phyloP scores from a whole-genome alignment of 2,329 filamentous ascomycete genomes.

The Hypoxylon sp. region DNA sequence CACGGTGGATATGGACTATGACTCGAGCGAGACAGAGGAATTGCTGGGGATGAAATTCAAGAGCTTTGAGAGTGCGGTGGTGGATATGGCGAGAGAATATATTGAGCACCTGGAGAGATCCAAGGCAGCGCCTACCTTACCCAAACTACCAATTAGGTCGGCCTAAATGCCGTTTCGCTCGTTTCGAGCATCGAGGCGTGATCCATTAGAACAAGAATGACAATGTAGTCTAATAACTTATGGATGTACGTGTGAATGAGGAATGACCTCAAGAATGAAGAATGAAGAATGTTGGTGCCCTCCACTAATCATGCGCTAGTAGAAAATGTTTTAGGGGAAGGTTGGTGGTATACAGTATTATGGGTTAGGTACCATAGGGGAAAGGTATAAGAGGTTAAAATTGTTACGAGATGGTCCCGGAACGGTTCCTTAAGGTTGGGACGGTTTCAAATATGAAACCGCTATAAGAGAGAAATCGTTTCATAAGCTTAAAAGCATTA shows the following conservation, averaged over 20 bases:
- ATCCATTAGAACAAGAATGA: not conserved
- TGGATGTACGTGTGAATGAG: too few relatives aligned
- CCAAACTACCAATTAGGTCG: too few relatives aligned
- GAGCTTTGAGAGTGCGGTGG: constrained; percentile 44
- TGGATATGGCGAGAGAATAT: constrained; percentile 48
- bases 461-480: too few relatives aligned
- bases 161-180: not conserved
- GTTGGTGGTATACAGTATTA: not conserved
- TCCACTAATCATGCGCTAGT: not conserved
- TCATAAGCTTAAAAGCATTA: too few relatives aligned
- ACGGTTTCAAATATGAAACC: too few relatives aligned
- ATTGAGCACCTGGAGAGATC: constrained; percentile 38
- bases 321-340: not conserved
- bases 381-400: too few relatives aligned
- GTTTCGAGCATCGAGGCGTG: not conserved
- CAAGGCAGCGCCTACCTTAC: too few relatives aligned
- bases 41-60: constrained; percentile 42
- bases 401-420: too few relatives aligned
- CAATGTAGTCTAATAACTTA: not conserved
- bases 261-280: too few relatives aligned
- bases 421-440: too few relatives aligned
- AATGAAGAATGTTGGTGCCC: not conserved
- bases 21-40: constrained; percentile 42
- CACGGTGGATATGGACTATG: constrained; percentile 40
- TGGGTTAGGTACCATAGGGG: too few relatives aligned